Percentiles rank a stretch among this genome's conserved stretches.
These are phyloP conservation scores for Rhodotorula sp. DNA, from an alignment of 1,284 basidiomycete species.

Conservation along the genomic window DNA sequence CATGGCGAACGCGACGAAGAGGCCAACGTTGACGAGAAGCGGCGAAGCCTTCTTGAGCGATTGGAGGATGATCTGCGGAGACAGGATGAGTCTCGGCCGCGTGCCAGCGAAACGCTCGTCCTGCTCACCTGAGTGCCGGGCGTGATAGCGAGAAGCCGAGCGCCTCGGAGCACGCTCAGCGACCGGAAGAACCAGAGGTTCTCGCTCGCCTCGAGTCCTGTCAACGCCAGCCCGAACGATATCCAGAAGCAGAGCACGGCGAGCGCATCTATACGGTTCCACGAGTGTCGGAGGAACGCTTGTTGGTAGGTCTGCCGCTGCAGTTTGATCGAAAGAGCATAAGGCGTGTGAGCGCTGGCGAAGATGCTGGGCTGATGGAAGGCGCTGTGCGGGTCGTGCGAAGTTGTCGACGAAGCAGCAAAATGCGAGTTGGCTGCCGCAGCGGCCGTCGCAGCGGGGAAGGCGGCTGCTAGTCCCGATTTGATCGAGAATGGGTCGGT, in stretches of 20 bases:
- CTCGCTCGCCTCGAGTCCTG: conserved; percentile 69
- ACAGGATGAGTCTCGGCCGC: background rate
- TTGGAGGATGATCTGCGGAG: conserved; percentile 77
- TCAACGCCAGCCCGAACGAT: conserved; percentile 66
- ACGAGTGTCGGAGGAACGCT: conserved; percentile 85
- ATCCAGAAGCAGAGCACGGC: conserved; percentile 82
- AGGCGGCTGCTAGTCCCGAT: conserved; percentile 3
- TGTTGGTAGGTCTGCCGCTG: conserved; percentile 48
- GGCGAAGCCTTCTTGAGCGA: conserved; percentile 89
- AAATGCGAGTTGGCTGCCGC: conserved; percentile 1
- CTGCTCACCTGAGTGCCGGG: conserved; percentile 78
- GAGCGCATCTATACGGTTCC: conserved; percentile 87
- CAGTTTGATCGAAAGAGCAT: conserved; percentile 54
- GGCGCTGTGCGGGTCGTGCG: no score
- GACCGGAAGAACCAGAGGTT: conserved; percentile 69
- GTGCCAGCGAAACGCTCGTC: background rate
- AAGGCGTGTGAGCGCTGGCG: conserved; percentile 47
- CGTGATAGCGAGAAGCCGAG: conserved; percentile 81
- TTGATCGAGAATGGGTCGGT: conserved; percentile 9
- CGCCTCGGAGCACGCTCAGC: conserved; percentile 79
- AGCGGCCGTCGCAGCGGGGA: conserved; percentile 7
- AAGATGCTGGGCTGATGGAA: no score
- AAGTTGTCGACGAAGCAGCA: no score
- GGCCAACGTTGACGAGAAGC: conserved; percentile 79
- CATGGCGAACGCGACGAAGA: conserved; percentile 89